Evolutionary conservation across 345 rosid species (phyloP).

Genomic region (Citrus inodora): DNA sequence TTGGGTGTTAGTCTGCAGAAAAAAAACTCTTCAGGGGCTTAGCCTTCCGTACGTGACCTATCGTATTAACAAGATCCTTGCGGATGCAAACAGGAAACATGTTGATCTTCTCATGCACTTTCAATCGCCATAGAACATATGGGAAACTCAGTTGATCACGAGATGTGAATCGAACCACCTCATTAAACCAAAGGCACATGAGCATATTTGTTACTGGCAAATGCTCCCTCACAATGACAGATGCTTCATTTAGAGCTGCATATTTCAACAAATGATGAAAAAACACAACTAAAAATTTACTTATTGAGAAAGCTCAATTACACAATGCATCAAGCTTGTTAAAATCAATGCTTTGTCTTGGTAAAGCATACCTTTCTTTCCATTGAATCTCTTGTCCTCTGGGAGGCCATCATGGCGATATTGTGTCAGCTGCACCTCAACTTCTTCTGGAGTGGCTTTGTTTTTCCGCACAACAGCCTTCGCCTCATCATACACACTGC

Average conservation of each 20-base stretch:
- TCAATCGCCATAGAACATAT: slow-evolving; percentile 80
- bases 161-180: slow-evolving; percentile 88
- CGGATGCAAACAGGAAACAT: slow-evolving; percentile 88
- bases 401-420: slow-evolving; percentile 73
- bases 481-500: slow-evolving; percentile 92
- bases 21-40: slow-evolving; percentile 49
- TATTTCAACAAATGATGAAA: neutral
- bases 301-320: neutral
- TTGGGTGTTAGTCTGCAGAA: neutral
- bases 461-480: slow-evolving; percentile 83
- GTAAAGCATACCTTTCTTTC: slow-evolving; percentile 61
- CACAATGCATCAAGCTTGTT: neutral
- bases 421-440: slow-evolving; percentile 68
- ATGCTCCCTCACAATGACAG: slow-evolving; percentile 87
- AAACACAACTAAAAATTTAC: neutral
- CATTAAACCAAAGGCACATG: slow-evolving; percentile 98
- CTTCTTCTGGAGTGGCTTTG: slow-evolving; percentile 94
- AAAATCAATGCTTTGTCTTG: neutral
- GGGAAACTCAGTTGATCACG: slow-evolving; percentile 97
- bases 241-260: slow-evolving; percentile 89
- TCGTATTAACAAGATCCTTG: slow-evolving; percentile 89
- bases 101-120: slow-evolving; percentile 62
- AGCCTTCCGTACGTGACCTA: slow-evolving; percentile 88
- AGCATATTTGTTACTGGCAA: slow-evolving; percentile 65
- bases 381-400: slow-evolving; percentile 66